Conservation (phyloP, 148 eudicot genomes). For the Amaranthus palmeri region DNA sequence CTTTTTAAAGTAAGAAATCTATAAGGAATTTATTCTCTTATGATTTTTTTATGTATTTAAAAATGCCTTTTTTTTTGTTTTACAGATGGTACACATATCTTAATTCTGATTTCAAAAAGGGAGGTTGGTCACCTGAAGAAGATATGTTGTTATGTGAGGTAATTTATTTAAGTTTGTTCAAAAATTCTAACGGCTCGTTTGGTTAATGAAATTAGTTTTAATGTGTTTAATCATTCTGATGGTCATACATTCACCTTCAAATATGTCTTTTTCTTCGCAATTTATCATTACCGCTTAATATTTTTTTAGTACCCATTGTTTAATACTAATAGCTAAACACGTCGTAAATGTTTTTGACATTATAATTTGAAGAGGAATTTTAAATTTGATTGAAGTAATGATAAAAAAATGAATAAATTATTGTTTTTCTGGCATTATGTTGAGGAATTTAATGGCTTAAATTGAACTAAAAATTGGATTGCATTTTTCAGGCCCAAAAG, state of each 20-base stretch:
- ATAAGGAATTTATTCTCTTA: slow-evolving; percentile 8
- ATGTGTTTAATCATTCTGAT: no score
- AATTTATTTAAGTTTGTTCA: neutral
- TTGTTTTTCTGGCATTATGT: neutral
- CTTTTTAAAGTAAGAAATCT: neutral
- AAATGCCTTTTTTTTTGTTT: neutral
- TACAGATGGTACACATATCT: slow-evolving; percentile 91
- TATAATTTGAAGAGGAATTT: no score
- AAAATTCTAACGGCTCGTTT: no score
- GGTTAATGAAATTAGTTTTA: no score
- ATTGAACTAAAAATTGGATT: neutral
- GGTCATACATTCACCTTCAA: no score
- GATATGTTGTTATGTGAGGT: slow-evolving; percentile 97
- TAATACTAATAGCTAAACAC: no score
- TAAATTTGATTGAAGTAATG: neutral
- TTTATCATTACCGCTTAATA: no score
- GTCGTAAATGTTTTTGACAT: no score
- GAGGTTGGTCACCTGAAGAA: slow-evolving; percentile 98
- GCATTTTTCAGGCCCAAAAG: slow-evolving; percentile 75
- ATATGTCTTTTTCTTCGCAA: no score
- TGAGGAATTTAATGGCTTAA: neutral
- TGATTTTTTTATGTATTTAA: neutral
- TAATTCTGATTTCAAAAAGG: slow-evolving; percentile 92
- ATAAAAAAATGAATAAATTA: neutral
- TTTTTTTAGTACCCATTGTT: no score